Percentiles rank a stretch among this genome's conserved stretches.
phyloP scores from a whole-genome alignment of 2,329 filamentous ascomycete species.

The Zasmidium angulare region DNA sequence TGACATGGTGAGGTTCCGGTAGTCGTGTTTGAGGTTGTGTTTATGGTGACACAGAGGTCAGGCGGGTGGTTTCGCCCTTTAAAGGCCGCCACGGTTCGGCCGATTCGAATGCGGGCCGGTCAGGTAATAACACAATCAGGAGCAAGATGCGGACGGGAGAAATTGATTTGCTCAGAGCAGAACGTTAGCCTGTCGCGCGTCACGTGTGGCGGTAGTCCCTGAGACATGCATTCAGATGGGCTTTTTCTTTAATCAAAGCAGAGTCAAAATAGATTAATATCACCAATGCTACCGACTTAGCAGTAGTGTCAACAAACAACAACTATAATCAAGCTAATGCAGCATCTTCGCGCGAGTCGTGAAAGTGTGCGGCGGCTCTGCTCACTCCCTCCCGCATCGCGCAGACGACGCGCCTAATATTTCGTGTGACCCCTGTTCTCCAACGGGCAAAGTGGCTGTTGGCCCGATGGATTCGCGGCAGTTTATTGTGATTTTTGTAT shows the following conservation, averaged over 20 bases:
- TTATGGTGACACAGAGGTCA: not conserved
- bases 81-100: not conserved
- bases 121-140: not conserved
- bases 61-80: not conserved
- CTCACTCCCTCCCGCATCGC: not conserved
- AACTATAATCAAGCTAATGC: not conserved
- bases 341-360: not conserved
- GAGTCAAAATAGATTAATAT: not conserved
- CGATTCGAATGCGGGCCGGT: not conserved
- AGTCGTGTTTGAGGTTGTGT: not conserved
- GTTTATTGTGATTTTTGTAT: no score
- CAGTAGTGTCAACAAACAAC: not conserved
- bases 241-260: not conserved
- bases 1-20: conserved; percentile 33
- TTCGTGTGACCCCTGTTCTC: not conserved
- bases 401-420: no score
- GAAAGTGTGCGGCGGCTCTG: not conserved
- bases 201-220: not conserved
- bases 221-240: not conserved
- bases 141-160: not conserved
- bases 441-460: not conserved
- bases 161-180: not conserved
- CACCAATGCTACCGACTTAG: no score
- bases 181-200: not conserved
- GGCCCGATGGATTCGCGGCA: no score